These are phyloP conservation scores for Auriscalpium vulgare DNA, from an alignment of 768 basidiomycete species.

Conservation along the genomic window DNA sequence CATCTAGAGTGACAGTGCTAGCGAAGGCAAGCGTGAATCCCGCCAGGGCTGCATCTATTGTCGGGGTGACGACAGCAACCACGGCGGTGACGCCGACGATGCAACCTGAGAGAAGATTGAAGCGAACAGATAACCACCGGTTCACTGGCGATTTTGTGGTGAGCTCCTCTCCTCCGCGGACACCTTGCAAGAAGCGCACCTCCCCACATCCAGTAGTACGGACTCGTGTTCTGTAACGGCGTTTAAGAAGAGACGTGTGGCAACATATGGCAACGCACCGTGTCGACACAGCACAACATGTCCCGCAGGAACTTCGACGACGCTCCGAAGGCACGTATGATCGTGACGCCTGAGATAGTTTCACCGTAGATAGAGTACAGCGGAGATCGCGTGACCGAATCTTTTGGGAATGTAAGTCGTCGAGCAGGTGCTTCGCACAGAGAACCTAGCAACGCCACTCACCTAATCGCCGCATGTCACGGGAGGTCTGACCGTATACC, in stretches of 20 bases:
- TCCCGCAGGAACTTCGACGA: conserved; percentile 80
- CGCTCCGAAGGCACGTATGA: conserved; percentile 80
- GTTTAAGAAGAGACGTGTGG: background rate
- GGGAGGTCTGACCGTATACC: conserved; percentile 77
- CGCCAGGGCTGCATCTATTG: conserved; percentile 71
- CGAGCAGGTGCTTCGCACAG: too few species aligned
- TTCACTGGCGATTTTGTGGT: conserved; percentile 46
- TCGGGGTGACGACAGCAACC: conserved; percentile 57
- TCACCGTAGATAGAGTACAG: conserved; percentile 46
- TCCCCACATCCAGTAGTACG: conserved; percentile 91
- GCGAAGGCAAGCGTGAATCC: conserved; percentile 87
- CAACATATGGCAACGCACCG: conserved; percentile 35
- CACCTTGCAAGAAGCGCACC: conserved; percentile 31
- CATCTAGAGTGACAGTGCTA: conserved; percentile 62
- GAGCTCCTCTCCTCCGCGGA: background rate
- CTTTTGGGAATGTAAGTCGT: conserved; percentile 10
- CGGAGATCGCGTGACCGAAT: conserved; percentile 40
- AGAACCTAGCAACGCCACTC: conserved; percentile 15
- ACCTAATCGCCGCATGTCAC: conserved; percentile 80
- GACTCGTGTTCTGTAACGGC: conserved; percentile 44
- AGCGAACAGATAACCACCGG: conserved; percentile 84
- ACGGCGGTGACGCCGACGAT: conserved; percentile 69
- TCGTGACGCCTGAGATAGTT: conserved; percentile 43
- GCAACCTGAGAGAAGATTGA: conserved; percentile 69
- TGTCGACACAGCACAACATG: conserved; percentile 77